Base-by-base conservation (phyloP, 2,329 filamentous ascomycete species). In the Helotiales sp. region DNA sequence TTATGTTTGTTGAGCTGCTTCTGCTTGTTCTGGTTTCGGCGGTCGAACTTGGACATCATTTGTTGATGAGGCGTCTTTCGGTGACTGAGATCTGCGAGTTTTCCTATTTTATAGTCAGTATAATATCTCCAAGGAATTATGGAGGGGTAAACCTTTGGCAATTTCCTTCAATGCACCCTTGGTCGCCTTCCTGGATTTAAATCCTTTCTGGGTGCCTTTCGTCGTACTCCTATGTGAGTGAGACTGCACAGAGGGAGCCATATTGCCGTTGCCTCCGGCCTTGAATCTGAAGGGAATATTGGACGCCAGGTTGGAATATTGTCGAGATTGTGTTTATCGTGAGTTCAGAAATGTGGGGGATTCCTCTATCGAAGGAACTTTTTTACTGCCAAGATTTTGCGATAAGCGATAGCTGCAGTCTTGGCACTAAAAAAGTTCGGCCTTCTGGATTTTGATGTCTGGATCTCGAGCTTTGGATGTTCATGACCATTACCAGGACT, bases 31-130 rank as follows among this genome's bases (percentile, higher is more conserved):
- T 97, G 93, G 80, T 99, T 98, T 75, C 93, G 90, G 68, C 96
- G 91, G 80, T 97, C 93, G 79, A 99, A 87, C 81, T 98, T 99
- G 67, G 93, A 97, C 92, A 97, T 95, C 81, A 97, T 88, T 82
- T 97, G 93, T 79, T 99, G 96, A 79, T 97, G 93, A 64, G 93
- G 93, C 17, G 95, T 97, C 80, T 93, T 96, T 76, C 95, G 89
- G 74, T 85, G 84, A 75, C 86, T 88, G 77, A 97, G 92, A 75
- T 87, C 82, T 64, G 85, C 90, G 59, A 95, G 86, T 80, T 96
- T 96, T 77, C 94, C 93, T 96, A 69, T 43, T 66, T 40, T 54
- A 24, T 66, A n/a, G 50, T 73, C 61, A 69, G 54, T 67, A 66
- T 13, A 11, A 30, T 13, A 68, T 63, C 30, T 37, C 57, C 10